Conservation (phyloP, 768 basidiomycete genomes). For the Psilocybe tampanensis region DNA sequence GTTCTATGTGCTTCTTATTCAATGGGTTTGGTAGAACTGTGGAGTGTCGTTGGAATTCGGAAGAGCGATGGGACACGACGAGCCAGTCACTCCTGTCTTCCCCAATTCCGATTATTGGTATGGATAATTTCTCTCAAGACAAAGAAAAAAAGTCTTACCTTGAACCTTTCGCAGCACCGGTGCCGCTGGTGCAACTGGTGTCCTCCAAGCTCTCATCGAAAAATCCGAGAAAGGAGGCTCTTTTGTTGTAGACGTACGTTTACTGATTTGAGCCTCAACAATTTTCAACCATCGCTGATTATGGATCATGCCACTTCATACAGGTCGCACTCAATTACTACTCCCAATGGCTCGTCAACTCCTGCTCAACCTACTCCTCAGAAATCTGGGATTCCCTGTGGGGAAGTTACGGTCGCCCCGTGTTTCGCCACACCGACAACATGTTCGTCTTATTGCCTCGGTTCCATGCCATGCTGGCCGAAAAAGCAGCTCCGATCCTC, state of each 20-base stretch:
- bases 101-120: slow-evolving; percentile 25
- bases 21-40: slow-evolving; percentile 12
- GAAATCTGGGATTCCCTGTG: slow-evolving; percentile 24
- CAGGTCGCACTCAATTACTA: slow-evolving; percentile 28
- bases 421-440: slow-evolving; percentile 21
- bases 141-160: too few species aligned
- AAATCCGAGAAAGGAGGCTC: slow-evolving; percentile 23
- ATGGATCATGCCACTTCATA: background rate
- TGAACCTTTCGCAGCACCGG: slow-evolving; percentile 17
- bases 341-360: slow-evolving; percentile 26
- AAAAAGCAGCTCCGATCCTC: slow-evolving; percentile 13
- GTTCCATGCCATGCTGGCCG: slow-evolving; percentile 13
- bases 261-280: background rate
- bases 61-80: slow-evolving; percentile 21
- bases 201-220: slow-evolving; percentile 21
- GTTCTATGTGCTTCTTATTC: background rate
- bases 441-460: slow-evolving; percentile 19
- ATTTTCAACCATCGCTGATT: background rate
- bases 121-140: background rate
- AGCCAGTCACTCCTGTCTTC: slow-evolving; percentile 23
- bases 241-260: slow-evolving; percentile 21
- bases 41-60: slow-evolving; percentile 23
- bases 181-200: slow-evolving; percentile 18
- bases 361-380: slow-evolving; percentile 20
- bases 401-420: slow-evolving; percentile 15